A percentile compares a stretch with the other conserved stretches of the same genome.
Evolutionary conservation across 768 basidiomycete species (phyloP).

Genomic region (Leccinum barrowsii): DNA sequence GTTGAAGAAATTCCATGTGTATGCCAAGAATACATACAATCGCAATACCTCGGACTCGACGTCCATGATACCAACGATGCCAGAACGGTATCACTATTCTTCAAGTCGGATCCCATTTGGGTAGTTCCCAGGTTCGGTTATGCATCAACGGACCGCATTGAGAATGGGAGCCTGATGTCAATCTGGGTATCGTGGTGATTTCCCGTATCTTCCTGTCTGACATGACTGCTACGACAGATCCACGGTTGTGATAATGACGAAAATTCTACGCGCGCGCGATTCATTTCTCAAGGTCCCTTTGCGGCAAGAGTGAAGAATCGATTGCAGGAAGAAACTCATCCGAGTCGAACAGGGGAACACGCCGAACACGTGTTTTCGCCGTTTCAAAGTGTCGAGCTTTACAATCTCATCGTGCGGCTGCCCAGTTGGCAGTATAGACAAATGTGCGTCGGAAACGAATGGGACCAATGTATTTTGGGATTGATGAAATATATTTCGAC

Average conservation of each 20-base stretch:
- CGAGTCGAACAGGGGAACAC: constrained; percentile 31
- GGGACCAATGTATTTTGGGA: constrained; percentile 84
- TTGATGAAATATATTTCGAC: constrained; percentile 31
- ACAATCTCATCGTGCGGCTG: constrained; percentile 73
- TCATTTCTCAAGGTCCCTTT: constrained; percentile 72
- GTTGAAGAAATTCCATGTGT: constrained; percentile 58
- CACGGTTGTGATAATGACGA: constrained; percentile 86
- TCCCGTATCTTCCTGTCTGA: neutral
- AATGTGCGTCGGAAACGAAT: constrained; percentile 58
- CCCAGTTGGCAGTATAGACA: constrained; percentile 48
- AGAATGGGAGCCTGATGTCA: constrained; percentile 49
- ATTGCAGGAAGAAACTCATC: constrained; percentile 10
- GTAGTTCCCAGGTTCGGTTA: constrained; percentile 78
- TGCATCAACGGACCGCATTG: constrained; percentile 63
- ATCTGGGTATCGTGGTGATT: constrained; percentile 53
- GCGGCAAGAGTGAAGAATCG: constrained; percentile 31
- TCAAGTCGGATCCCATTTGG: constrained; percentile 73
- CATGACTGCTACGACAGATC: constrained; percentile 42
- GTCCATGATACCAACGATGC: constrained; percentile 48
- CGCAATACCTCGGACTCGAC: neutral
- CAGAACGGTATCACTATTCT: constrained; percentile 70
- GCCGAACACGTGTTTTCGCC: constrained; percentile 55
- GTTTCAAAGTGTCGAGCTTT: constrained; percentile 81
- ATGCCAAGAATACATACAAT: constrained; percentile 14
- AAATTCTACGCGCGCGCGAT: constrained; percentile 78